phyloP scores from a whole-genome alignment of 768 basidiomycete species.

The Leccinum incarnatum region DNA sequence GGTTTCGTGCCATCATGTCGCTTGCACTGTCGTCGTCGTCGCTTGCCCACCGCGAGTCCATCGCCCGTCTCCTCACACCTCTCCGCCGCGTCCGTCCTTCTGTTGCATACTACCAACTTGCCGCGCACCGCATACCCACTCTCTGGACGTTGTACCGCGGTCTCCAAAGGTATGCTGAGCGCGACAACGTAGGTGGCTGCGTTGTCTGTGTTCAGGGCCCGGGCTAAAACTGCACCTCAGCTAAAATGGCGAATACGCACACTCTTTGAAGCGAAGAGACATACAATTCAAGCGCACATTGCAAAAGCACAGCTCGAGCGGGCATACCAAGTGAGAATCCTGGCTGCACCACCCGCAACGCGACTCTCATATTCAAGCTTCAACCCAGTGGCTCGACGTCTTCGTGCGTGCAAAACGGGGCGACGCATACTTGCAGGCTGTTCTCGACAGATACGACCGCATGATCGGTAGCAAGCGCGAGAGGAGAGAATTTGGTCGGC shows the following conservation, averaged over 20 bases:
- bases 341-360: neutral
- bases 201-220: neutral
- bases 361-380: neutral
- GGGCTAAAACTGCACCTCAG: slow-evolving; percentile 34
- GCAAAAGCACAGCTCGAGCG: slow-evolving; percentile 46
- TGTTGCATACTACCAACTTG: slow-evolving; percentile 65
- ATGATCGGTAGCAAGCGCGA: slow-evolving; percentile 52
- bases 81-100: slow-evolving; percentile 58
- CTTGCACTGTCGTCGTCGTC: slow-evolving; percentile 31
- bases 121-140: slow-evolving; percentile 74
- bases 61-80: slow-evolving; percentile 52
- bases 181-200: slow-evolving; percentile 43
- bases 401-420: slow-evolving; percentile 56
- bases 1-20: slow-evolving; percentile 6
- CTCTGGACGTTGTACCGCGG: slow-evolving; percentile 75
- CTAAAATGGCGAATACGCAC: slow-evolving; percentile 53
- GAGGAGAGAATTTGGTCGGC: slow-evolving; percentile 45
- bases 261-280: slow-evolving; percentile 51
- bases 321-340: slow-evolving; percentile 53
- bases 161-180: slow-evolving; percentile 54
- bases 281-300: slow-evolving; percentile 50
- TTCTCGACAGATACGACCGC: slow-evolving; percentile 57
- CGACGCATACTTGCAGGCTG: slow-evolving; percentile 41
- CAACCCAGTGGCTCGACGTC: slow-evolving; percentile 49
- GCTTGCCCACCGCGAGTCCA: slow-evolving; percentile 47